Evolutionary conservation across 2,329 filamentous ascomycete genomes (phyloP), one percentile per base, ranked within the genome.

Genomic region (Penicillium sp.): DNA sequence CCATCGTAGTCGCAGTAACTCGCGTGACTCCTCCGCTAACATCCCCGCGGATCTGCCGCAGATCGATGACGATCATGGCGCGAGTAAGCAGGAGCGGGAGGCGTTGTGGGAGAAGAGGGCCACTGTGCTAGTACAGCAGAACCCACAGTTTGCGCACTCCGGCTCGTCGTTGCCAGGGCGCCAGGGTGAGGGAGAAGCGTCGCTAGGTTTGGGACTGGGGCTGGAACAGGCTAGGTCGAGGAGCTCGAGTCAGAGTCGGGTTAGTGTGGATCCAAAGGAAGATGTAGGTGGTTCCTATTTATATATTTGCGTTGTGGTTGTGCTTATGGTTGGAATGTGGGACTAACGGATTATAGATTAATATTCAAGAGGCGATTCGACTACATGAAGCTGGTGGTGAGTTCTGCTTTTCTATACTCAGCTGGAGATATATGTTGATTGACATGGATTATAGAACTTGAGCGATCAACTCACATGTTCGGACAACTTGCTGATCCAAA

Each of bases 361-460:
- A 90, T 74, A 96, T 99, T 58, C 93, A 97, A 76, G 88, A 96
- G 77, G 94, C 94, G n/a, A 99, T 99, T 72, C 84, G 89, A 60
- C 81, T 97, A 63, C 94, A 99, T 73, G 94, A 99, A 76, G 82
- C 81, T 47, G 93, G 93, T 57, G 78, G 82, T 83, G 67, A 64
- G 75, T 60, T 38, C 27, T 31, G 13, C 23, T 27, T 29, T 23
- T 38, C 19, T 50, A 49, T 45, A 3, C 13, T 7, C 2, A 3
- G 8, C 15, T 23, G 12, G 19, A 4, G 1, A 25, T 31, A 13
- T 12, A 45, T 15, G 4, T 50, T 19, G 4, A 42, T 19, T 36
- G 15, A 49, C 21, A 7, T 38, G 19, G 7, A 6, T 1, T 50
- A 57, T 64, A 83, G 83, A 94, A 60, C 82, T 96, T 56, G 85